Evolutionary conservation across 345 rosid genomes (phyloP), one percentile per base, ranked within the genome.

Genomic region (Citrus sp.): DNA sequence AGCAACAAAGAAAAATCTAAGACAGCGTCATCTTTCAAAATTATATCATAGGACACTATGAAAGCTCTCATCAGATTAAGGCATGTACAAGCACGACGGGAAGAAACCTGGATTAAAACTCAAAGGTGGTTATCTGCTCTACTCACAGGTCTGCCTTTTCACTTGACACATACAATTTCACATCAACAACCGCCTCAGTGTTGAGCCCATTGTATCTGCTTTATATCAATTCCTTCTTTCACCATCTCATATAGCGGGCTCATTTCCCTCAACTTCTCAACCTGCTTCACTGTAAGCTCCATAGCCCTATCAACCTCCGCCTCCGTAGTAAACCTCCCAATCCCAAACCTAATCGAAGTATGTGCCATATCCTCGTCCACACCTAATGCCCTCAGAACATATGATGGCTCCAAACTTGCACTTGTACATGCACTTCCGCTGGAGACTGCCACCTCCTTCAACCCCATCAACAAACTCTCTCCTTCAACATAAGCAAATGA

Each of bases 361-460:
- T 89, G 98, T 3, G 97, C 98, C 98, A 97, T 94, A 66, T 97
- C 99, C 78, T 94, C 99, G 34, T 97, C 95, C n/a, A 94, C 99
- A 30, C 98, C 98, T 82, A 97, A 85, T 18, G 98, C 98, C 86
- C 99, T 93, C 78, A 94, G 71, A 82, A 94, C 99, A 80, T 93
- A 97, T 0, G 98, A 97, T 6, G 99, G 99, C 88, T 94, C 99
- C 83, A 94, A 80, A 86, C 99, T 94, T 0, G 99, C 99, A 80
- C 99, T 94, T 1, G 99, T 97, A 72, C 99, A 96, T 4, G 99
- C 99, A 83, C 99, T 94, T 55, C 98, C 98, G 87, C 99, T 94
- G 7, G 99, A 97, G 67, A 97, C 99, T 0, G 99, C 98, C 78
- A 94, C 98, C 75, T 96, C 99, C 86, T 94, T 96, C 87, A 96